A percentile compares a stretch with the other conserved stretches of the same genome.
Conservation (phyloP, 2,329 filamentous ascomycete species). For the Coniochaeta pulveracea region DNA sequence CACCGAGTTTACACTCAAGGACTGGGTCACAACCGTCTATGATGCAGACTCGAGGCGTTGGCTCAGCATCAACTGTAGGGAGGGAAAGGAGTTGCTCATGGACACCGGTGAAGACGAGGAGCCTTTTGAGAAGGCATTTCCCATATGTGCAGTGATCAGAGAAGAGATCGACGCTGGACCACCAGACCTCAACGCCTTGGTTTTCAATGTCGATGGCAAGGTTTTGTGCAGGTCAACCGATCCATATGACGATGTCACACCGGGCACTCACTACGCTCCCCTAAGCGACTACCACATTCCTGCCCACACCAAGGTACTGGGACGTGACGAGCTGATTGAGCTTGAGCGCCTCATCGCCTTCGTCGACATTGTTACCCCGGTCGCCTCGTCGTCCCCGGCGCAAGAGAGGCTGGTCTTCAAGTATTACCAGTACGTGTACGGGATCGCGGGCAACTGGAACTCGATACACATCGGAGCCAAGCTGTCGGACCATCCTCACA, state of each 20-base stretch:
- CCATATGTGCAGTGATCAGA: slow-evolving; percentile 1
- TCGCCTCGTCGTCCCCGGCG: not conserved
- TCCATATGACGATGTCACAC: slow-evolving; percentile 1
- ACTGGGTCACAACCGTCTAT: too few relatives aligned
- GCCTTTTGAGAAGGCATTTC: not conserved
- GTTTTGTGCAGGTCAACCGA: not conserved
- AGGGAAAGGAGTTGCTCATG: too few relatives aligned
- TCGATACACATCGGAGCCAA: slow-evolving; percentile 1
- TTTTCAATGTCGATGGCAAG: not conserved
- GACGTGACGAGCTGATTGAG: slow-evolving; percentile 4
- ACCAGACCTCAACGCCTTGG: not conserved
- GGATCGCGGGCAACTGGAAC: not conserved
- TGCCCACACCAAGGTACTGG: not conserved
- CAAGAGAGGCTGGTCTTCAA: slow-evolving; percentile 4
- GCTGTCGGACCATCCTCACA: not conserved
- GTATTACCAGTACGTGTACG: slow-evolving; percentile 1
- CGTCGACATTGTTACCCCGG: not conserved
- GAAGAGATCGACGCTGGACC: not conserved
- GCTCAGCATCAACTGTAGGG: too few relatives aligned
- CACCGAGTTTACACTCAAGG: too few relatives aligned
- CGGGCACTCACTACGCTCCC: not conserved
- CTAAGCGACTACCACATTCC: slow-evolving; percentile 1
- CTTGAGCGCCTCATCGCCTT: not conserved
- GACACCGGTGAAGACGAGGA: not conserved
- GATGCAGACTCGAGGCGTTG: too few relatives aligned